Evolutionary conservation across 176 grass and related monocot species (phyloP), one percentile per base, ranked within the genome.

Genomic region (Triticum urartu): DNA sequence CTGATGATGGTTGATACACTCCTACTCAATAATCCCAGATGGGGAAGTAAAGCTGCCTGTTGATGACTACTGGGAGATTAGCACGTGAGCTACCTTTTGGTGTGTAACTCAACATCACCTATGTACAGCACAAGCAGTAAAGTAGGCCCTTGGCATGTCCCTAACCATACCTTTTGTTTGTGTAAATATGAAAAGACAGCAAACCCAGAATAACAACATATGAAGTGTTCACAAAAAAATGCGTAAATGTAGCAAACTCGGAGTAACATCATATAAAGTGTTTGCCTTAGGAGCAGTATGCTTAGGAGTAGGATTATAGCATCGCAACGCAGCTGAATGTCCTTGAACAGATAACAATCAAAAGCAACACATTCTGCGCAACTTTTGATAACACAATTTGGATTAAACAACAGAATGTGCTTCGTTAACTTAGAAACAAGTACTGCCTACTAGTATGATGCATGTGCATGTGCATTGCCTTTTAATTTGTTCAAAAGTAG

Each of bases 41-140:
- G 65, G 25, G 40, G 54, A 36, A 68, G 40, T 72, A 62, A 86
- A 78, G 61, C 13, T 15, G 52, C 11, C 5, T 34, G 30, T 25
- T 70, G 63, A 65, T 58, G 26, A 73, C 25, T 61, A 42, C 36
- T 21, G 34, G 5, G 36, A 79, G 42, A 79, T 79, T 59, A 32
- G 25, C 45, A 74, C 59, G 74, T 80, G 67, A 58, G 24, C 56
- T 56, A 52, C 52, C 73, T 79, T 73, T 79, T 54, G 64, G 69
- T 4, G 21, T 20, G 3, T 8, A 28, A 52, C 4, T 54, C 14
- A 68, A 42, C 72, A 64, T 54, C 52, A 72, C 24, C 25, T 83
- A 75, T 17, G 28, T 35, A 17, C 75, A 36, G 39, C n/a, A 22
- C 5, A 67, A 18, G 18, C 56, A 45, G 34, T 47, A 59, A 88